A percentile compares a stretch with the other conserved stretches of the same genome.
Conservation (phyloP, 2,329 filamentous ascomycete species). For the Cladophialophora exuberans region DNA sequence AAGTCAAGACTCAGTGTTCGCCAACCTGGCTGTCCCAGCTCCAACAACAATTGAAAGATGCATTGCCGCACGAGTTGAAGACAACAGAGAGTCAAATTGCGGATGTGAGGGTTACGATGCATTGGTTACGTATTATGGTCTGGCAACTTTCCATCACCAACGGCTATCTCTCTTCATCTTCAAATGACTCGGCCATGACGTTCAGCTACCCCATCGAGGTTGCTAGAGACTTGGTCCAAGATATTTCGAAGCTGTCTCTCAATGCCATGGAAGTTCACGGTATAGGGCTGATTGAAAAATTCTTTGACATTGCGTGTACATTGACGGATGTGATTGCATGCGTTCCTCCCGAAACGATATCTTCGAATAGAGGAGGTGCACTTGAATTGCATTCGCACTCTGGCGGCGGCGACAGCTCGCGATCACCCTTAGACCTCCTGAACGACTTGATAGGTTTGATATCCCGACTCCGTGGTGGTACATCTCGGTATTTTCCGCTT, state of each 20-base stretch:
- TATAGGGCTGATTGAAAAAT: constrained; percentile 77
- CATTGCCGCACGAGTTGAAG: constrained; percentile 26
- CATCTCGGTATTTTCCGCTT: constrained; percentile 76
- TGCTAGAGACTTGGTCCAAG: constrained; percentile 63
- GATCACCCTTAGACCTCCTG: constrained; percentile 73
- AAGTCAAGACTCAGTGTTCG: constrained; percentile 61
- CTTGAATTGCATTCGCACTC: too few relatives aligned
- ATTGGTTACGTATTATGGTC: constrained; percentile 72
- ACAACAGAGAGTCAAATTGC: constrained; percentile 33
- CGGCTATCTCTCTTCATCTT: constrained; percentile 65
- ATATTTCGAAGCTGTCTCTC: constrained; percentile 72
- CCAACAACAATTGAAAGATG: constrained; percentile 57
- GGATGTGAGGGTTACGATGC: constrained; percentile 62
- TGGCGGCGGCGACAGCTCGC: too few relatives aligned
- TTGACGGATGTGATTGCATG: constrained; percentile 73
- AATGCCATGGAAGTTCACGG: constrained; percentile 75
- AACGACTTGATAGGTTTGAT: constrained; percentile 70
- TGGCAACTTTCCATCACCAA: constrained; percentile 72
- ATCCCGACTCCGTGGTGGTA: constrained; percentile 71
- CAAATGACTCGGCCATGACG: constrained; percentile 61
- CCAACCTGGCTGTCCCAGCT: constrained; percentile 60
- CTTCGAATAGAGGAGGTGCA: too few relatives aligned
- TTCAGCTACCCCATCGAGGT: constrained; percentile 68
- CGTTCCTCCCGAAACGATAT: constrained; percentile 43
- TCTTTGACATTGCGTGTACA: constrained; percentile 75